A percentile compares a stretch with the other conserved stretches of the same genome.
Evolutionary conservation across 2,329 filamentous ascomycete genomes (phyloP).

Genomic region (Zymoseptoria pseudotritici): DNA sequence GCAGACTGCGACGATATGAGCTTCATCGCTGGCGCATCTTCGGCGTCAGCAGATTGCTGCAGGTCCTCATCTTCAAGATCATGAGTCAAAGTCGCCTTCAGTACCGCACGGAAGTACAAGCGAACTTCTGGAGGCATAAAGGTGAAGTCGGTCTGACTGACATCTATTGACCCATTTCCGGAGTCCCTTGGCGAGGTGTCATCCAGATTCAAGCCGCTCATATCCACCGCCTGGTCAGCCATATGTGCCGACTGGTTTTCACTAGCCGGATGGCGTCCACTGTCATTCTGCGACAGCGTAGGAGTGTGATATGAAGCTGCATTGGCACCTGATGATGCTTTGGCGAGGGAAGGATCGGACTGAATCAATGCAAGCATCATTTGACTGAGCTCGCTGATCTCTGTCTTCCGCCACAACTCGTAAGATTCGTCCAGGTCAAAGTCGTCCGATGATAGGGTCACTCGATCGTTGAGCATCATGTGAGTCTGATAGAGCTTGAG

Average conservation of each 20-base stretch:
- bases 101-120: conserved; percentile 72
- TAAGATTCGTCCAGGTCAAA: conserved; percentile 88
- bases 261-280: conserved; percentile 33
- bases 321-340: conserved; percentile 55
- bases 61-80: conserved; percentile 51
- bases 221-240: conserved; percentile 61
- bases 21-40: conserved; percentile 44
- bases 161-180: conserved; percentile 25
- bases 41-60: conserved; percentile 42
- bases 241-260: conserved; percentile 43
- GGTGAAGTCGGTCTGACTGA: conserved; percentile 53
- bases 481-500: conserved; percentile 90
- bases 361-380: conserved; percentile 90
- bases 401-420: conserved; percentile 83
- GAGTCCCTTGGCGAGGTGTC: conserved; percentile 38
- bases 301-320: conserved; percentile 21
- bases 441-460: conserved; percentile 71
- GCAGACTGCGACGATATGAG: conserved; percentile 66
- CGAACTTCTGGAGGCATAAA: conserved; percentile 84
- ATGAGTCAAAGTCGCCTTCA: conserved; percentile 64
- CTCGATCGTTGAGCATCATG: conserved; percentile 69
- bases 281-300: conserved; percentile 15
- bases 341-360: conserved; percentile 76
- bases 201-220: conserved; percentile 57
- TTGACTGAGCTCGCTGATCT: conserved; percentile 76